phyloP scores from a whole-genome alignment of 768 basidiomycete genomes.

The Candolleomyces eurysporus region DNA sequence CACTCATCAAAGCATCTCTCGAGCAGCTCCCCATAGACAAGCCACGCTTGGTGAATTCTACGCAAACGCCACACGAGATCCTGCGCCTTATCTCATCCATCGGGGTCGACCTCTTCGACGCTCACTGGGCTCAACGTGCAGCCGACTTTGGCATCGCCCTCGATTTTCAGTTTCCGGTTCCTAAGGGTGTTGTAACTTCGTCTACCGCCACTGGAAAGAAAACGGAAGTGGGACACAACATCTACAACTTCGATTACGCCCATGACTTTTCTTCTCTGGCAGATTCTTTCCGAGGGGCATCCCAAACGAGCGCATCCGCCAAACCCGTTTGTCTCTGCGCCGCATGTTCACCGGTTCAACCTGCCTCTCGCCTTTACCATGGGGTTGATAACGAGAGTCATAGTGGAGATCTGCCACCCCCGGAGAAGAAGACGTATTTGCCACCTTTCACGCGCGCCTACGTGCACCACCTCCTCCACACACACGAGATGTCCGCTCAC shows the following conservation, averaged over 20 bases:
- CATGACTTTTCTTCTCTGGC: slow-evolving; percentile 61
- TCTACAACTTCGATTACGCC: slow-evolving; percentile 59
- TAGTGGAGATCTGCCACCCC: slow-evolving; percentile 1
- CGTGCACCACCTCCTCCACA: slow-evolving; percentile 79
- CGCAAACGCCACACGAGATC: slow-evolving; percentile 70
- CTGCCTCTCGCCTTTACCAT: slow-evolving; percentile 39
- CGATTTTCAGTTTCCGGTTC: slow-evolving; percentile 72
- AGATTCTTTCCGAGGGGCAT: slow-evolving; percentile 29
- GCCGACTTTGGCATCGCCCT: slow-evolving; percentile 72
- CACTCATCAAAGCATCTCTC: slow-evolving; percentile 63
- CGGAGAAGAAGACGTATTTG: slow-evolving; percentile 15
- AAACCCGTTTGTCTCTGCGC: slow-evolving; percentile 44
- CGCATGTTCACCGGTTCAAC: slow-evolving; percentile 51
- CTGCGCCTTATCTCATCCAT: slow-evolving; percentile 59
- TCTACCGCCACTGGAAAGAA: slow-evolving; percentile 15
- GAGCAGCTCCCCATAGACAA: slow-evolving; percentile 49
- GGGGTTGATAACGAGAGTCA: slow-evolving; percentile 34
- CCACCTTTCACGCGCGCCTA: slow-evolving; percentile 58
- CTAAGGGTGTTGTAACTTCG: neutral
- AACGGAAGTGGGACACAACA: slow-evolving; percentile 64
- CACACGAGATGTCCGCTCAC: slow-evolving; percentile 90
- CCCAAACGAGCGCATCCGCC: neutral
- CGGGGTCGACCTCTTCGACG: slow-evolving; percentile 78
- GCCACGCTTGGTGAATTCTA: slow-evolving; percentile 58
- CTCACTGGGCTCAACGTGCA: slow-evolving; percentile 65